These are phyloP conservation scores for Phaffomyces opuntiae DNA, from an alignment of 805 yeast genomes.

Conservation along the genomic window DNA sequence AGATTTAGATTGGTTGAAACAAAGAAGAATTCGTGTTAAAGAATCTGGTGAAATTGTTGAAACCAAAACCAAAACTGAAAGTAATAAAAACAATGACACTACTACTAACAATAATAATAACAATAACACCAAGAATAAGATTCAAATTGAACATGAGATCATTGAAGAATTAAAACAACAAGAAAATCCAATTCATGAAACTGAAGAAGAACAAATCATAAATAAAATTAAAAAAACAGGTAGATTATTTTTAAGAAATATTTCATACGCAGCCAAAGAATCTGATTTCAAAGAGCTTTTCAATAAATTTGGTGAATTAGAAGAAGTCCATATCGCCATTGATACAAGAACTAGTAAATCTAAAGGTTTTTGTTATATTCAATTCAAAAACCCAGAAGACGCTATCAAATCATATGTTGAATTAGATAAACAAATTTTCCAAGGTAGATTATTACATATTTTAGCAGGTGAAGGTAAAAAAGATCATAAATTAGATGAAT, in stretches of 20 bases:
- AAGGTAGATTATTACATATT: slow-evolving; percentile 88
- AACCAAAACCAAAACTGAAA: not conserved
- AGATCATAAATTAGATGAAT: slow-evolving; percentile 80
- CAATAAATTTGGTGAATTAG: slow-evolving; percentile 58
- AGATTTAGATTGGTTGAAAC: slow-evolving; percentile 84
- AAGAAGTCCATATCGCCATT: slow-evolving; percentile 88
- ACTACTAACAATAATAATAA: no score
- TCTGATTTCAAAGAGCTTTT: slow-evolving; percentile 68
- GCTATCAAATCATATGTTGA: slow-evolving; percentile 71
- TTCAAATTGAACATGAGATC: not conserved
- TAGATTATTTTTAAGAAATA: slow-evolving; percentile 82
- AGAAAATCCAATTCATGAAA: slow-evolving; percentile 14
- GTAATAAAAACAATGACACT: no score
- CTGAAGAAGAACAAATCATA: slow-evolving; percentile 41
- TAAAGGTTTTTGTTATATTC: slow-evolving; percentile 87
- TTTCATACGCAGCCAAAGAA: slow-evolving; percentile 72
- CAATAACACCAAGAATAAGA: no score
- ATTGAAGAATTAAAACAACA: slow-evolving; percentile 6
- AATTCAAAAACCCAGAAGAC: slow-evolving; percentile 57
- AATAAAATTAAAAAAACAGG: slow-evolving; percentile 60
- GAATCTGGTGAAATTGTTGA: slow-evolving; percentile 31
- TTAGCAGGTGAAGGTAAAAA: slow-evolving; percentile 81
- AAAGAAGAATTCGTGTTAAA: slow-evolving; percentile 63
- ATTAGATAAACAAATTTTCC: slow-evolving; percentile 84
- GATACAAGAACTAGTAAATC: slow-evolving; percentile 87